Base-by-base conservation (phyloP, 2,329 filamentous ascomycete genomes). In the Trichophyton benhamiae region DNA sequence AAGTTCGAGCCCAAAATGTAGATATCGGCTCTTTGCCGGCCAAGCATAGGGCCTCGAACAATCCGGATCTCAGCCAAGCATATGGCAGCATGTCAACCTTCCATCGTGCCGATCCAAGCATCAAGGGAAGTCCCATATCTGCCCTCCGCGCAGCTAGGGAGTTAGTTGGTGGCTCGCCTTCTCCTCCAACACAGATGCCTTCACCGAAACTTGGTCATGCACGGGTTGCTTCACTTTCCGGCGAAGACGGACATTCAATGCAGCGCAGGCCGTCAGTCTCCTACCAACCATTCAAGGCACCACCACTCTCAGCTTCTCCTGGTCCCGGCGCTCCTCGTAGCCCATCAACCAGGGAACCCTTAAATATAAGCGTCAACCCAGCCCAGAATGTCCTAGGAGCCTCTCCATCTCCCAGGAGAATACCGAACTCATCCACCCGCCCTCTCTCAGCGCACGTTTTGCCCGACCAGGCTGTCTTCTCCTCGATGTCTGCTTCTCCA, bases 201-300 rank as follows among this genome's bases (percentile, higher is more conserved):
- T 63, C 73, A 74, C 63, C 74, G 4, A 63, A 77, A 53, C 74
- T 71, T 22, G 72, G 72, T 15, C 77, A 79, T 63, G 79, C 75
- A 66, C 82, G 77, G 68, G 79, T 75, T 61, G 80, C 75, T 60
- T 73, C 77, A 61, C 75, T 78, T 44, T 77, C 77, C 6, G 74
- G 77, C 46, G 83, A 88, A 53, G 71, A 71, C 49, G 78, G 77
- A 22, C 69, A 70, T 13, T 76, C 81, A 57, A 42, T 13, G 3
- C 80, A 80, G 60, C 83, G 91, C 67, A 84, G 90, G 60, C 86
- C 88, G 5, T 96, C 90, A 0, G 83, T 96, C 22, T 95, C 89
- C 0, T 96, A 96, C 68, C 89, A 95, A 67, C 91, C 92, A 0
- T 99, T 99, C 78, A 99, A 99, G 74, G 89, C 91, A 13, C 92